These are phyloP conservation scores for Ricinus communis DNA, from an alignment of 345 rosid genomes.

Conservation along the genomic window DNA sequence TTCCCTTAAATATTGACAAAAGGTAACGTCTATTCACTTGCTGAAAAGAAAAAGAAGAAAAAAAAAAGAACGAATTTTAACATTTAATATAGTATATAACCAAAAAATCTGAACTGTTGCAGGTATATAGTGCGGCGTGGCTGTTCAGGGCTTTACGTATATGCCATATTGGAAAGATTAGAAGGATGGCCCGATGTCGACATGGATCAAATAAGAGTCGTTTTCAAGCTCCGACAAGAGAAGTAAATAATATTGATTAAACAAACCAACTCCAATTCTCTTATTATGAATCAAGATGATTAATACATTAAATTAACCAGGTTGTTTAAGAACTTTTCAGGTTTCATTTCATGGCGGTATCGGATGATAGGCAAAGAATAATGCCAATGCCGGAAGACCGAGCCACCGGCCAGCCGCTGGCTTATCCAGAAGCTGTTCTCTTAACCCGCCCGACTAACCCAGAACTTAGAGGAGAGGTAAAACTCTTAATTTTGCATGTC, in stretches of 20 bases:
- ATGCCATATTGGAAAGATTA: slow-evolving; percentile 64
- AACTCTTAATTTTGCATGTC: neutral
- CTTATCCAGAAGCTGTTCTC: slow-evolving; percentile 20
- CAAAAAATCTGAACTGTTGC: neutral
- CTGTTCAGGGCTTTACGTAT: slow-evolving; percentile 61
- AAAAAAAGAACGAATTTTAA: too few relatives aligned
- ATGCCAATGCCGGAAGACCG: slow-evolving; percentile 59
- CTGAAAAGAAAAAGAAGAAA: neutral
- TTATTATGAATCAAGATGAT: too few relatives aligned
- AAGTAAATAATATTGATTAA: slow-evolving; percentile 46
- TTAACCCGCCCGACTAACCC: slow-evolving; percentile 12
- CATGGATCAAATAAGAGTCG: slow-evolving; percentile 85
- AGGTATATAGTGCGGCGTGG: slow-evolving; percentile 80
- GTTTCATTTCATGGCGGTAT: slow-evolving; percentile 78
- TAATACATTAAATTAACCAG: too few relatives aligned
- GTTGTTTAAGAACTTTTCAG: slow-evolving; percentile 44
- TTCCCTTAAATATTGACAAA: slow-evolving; percentile 82
- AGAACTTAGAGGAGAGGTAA: slow-evolving; percentile 22
- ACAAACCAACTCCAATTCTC: neutral
- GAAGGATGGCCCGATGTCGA: slow-evolving; percentile 81
- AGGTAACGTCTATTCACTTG: slow-evolving; percentile 35
- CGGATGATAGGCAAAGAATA: slow-evolving; percentile 58
- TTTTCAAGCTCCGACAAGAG: slow-evolving; percentile 61
- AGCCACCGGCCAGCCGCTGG: neutral
- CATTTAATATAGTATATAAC: too few relatives aligned